A percentile compares a stretch with the other conserved stretches of the same genome.
phyloP scores from a whole-genome alignment of 202 grass and related monocot genomes.

The Elaeis oleifera region DNA sequence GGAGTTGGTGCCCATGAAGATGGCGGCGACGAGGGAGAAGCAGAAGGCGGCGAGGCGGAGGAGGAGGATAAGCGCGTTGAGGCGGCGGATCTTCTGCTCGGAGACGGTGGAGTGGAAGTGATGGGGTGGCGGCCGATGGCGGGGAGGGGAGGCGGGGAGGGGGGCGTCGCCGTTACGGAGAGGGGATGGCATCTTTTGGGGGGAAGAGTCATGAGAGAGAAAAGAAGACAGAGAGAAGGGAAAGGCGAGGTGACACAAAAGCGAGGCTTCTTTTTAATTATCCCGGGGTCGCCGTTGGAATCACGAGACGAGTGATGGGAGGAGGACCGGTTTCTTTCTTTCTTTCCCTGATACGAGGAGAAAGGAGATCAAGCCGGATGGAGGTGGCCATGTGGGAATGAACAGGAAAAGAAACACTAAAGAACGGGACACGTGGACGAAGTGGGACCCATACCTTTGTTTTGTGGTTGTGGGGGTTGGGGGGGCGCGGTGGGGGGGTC shows the following conservation, averaged over 20 bases:
- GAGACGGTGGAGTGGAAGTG: constrained; percentile 16
- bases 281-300: constrained; percentile 10
- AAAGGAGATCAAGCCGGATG: too few species aligned
- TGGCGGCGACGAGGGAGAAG: constrained; percentile 37
- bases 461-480: too few species aligned
- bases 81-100: constrained; percentile 28
- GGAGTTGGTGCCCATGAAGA: constrained; percentile 34
- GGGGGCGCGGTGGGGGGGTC: too few species aligned
- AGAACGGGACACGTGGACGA: too few species aligned
- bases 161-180: constrained; percentile 33
- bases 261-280: too few species aligned
- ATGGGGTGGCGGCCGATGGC: background rate
- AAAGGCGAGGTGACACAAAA: too few species aligned
- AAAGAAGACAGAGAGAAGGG: background rate
- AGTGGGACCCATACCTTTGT: too few species aligned
- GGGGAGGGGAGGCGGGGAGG: background rate
- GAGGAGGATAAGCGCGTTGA: constrained; percentile 41
- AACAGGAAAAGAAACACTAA: too few species aligned
- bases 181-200: constrained; percentile 28
- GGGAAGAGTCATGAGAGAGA: constrained; percentile 14
- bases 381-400: too few species aligned
- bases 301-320: constrained; percentile 10
- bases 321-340: too few species aligned
- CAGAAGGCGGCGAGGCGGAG: constrained; percentile 50
- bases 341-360: too few species aligned